Evolutionary conservation across 345 rosid genomes (phyloP).

Genomic region (Ceriops zippeliana): DNA sequence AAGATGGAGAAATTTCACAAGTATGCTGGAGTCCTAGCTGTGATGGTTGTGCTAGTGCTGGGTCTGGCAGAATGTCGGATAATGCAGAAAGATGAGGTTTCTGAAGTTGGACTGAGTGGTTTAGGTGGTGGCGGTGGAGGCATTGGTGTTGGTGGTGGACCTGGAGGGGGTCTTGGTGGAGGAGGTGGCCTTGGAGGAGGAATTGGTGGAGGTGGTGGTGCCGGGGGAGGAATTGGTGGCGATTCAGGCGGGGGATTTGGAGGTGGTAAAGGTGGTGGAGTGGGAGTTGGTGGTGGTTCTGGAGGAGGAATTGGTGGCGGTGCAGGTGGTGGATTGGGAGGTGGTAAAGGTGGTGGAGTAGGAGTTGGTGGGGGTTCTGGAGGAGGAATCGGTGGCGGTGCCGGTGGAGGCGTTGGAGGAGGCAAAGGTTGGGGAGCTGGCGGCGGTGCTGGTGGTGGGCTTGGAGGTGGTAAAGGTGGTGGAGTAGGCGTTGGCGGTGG

Average conservation of each 20-base stretch:
- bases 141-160: not conserved
- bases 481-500: conserved; percentile 16
- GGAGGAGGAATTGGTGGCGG: conserved; percentile 25
- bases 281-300: conserved; percentile 19
- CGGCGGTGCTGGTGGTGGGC: not conserved
- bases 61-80: conserved; percentile 38
- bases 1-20: conserved; percentile 30
- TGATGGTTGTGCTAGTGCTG: conserved; percentile 29
- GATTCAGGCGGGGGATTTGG: not conserved
- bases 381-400: conserved; percentile 16
- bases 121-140: not conserved
- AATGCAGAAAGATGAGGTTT: conserved; percentile 18
- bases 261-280: conserved; percentile 9
- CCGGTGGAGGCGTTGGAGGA: not conserved
- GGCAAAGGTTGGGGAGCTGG: conserved; percentile 3
- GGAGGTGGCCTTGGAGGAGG: conserved; percentile 1
- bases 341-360: conserved; percentile 14
- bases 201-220: not conserved
- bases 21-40: conserved; percentile 15
- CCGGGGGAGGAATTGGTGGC: not conserved
- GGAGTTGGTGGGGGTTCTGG: conserved; percentile 25
- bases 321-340: conserved; percentile 5
- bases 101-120: conserved; percentile 5
- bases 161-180: not conserved
- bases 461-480: too few species aligned